Evolutionary conservation across 192 early-diverging fungal genomes (phyloP).

Genomic region (Entomortierella lignicola): DNA sequence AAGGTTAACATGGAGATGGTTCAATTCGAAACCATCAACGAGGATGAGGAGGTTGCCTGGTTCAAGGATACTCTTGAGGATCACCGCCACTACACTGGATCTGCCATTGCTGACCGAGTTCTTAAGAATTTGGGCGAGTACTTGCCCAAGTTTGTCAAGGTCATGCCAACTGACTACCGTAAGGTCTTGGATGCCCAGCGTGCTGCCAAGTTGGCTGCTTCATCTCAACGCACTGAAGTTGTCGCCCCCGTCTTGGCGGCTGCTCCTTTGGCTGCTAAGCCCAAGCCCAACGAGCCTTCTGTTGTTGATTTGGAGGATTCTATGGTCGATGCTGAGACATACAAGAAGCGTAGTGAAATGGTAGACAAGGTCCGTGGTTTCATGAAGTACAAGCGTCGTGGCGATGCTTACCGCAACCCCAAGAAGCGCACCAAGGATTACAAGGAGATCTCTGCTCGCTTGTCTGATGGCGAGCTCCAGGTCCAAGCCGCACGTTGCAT

Average conservation of each 20-base stretch:
- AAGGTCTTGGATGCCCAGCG: conserved; percentile 78
- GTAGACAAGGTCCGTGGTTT: conserved; percentile 98
- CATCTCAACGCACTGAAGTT: conserved; percentile 33
- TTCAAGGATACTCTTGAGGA: conserved; percentile 83
- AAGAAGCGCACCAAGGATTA: conserved; percentile 87
- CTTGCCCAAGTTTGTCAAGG: conserved; percentile 89
- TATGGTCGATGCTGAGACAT: conserved; percentile 80
- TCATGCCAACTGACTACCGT: conserved; percentile 94
- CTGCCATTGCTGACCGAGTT: conserved; percentile 75
- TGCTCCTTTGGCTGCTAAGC: conserved; percentile 39
- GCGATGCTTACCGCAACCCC: conserved; percentile 89
- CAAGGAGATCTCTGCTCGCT: conserved; percentile 94
- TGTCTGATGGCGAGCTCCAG: conserved; percentile 83
- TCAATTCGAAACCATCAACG: conserved; percentile 82
- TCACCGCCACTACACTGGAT: conserved; percentile 86
- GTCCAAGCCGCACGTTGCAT: conserved; percentile 98
- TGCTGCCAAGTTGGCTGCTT: conserved; percentile 49
- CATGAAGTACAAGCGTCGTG: conserved; percentile 91
- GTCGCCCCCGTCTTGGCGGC: conserved; percentile 47
- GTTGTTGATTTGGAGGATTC: conserved; percentile 93
- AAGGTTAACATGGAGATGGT: conserved; percentile 95
- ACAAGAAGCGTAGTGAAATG: conserved; percentile 71
- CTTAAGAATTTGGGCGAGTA: conserved; percentile 76
- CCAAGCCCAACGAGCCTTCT: conserved; percentile 67
- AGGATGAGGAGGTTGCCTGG: conserved; percentile 79